A percentile compares a stretch with the other conserved stretches of the same genome.
These are phyloP conservation scores for Nannizziopsis arthrosporioides DNA, from an alignment of 2,329 filamentous ascomycete species.

Conservation along the genomic window DNA sequence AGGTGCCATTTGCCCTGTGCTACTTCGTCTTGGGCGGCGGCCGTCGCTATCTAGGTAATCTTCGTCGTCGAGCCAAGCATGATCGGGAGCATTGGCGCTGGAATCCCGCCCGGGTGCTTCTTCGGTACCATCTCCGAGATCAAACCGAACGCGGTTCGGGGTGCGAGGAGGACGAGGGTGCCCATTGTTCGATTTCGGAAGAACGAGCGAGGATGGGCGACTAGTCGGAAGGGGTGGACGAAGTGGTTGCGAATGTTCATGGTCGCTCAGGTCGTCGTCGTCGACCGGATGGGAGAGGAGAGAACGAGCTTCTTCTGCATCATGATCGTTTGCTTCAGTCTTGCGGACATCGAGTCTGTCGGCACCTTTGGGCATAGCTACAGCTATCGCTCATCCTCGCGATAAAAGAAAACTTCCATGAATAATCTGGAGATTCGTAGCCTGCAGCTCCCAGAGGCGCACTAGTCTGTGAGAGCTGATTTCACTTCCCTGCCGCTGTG, in stretches of 20 bases:
- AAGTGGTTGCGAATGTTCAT: slow-evolving; percentile 18
- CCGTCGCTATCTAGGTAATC: slow-evolving; percentile 44
- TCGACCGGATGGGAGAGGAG: slow-evolving; percentile 23
- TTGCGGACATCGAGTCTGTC: slow-evolving; percentile 26
- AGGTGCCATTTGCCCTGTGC: slow-evolving; percentile 46
- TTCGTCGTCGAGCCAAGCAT: slow-evolving; percentile 46
- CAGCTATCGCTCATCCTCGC: slow-evolving; percentile 16
- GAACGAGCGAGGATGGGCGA: slow-evolving; percentile 34
- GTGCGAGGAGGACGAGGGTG: slow-evolving; percentile 53
- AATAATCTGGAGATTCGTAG: neutral
- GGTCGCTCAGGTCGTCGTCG: slow-evolving; percentile 21
- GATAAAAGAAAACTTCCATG: neutral
- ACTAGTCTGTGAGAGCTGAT: too few relatives aligned
- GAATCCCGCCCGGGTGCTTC: slow-evolving; percentile 18
- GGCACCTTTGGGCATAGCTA: slow-evolving; percentile 32
- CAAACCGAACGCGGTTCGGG: slow-evolving; percentile 64
- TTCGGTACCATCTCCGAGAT: slow-evolving; percentile 33
- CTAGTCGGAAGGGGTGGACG: slow-evolving; percentile 15
- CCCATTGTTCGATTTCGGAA: slow-evolving; percentile 27
- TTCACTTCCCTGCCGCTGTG: too few relatives aligned
- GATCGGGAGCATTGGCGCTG: slow-evolving; percentile 17
- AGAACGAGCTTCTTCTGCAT: slow-evolving; percentile 24
- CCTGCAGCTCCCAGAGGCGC: neutral
- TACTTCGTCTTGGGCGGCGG: slow-evolving; percentile 28
- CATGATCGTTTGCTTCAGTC: slow-evolving; percentile 23